phyloP scores from a whole-genome alignment of 1,284 basidiomycete genomes.

The Xanthoconium separans region DNA sequence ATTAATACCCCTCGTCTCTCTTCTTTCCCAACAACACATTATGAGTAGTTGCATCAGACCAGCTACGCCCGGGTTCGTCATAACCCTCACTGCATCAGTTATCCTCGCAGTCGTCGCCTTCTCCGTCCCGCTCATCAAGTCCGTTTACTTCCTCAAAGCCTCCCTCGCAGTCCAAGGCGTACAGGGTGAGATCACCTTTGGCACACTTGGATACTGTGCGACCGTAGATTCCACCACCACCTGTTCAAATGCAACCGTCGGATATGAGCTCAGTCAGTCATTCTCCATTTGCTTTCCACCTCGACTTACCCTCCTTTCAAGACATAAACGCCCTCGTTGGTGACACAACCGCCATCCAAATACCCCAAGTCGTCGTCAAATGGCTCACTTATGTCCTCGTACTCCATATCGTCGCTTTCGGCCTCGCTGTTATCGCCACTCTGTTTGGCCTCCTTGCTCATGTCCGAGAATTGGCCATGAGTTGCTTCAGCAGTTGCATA shows the following conservation, averaged over 20 bases:
- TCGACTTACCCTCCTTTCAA: slow-evolving; percentile 33
- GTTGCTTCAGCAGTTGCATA: slow-evolving; percentile 80
- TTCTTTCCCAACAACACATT: neutral
- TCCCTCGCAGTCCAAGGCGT: slow-evolving; percentile 48
- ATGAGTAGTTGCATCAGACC: slow-evolving; percentile 67
- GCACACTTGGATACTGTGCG: slow-evolving; percentile 83
- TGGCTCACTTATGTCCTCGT: slow-evolving; percentile 90
- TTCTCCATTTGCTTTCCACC: neutral
- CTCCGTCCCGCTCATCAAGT: slow-evolving; percentile 83
- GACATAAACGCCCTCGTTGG: slow-evolving; percentile 81
- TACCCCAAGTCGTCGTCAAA: slow-evolving; percentile 79
- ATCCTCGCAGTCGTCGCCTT: slow-evolving; percentile 83
- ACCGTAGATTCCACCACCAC: slow-evolving; percentile 53
- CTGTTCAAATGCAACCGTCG: slow-evolving; percentile 77
- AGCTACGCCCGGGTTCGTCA: slow-evolving; percentile 82
- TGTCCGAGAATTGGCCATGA: slow-evolving; percentile 80
- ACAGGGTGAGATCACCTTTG: slow-evolving; percentile 72
- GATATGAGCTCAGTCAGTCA: slow-evolving; percentile 78
- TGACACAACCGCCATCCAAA: slow-evolving; percentile 58
- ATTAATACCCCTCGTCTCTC: neutral
- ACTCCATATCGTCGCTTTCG: slow-evolving; percentile 83
- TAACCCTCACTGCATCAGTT: slow-evolving; percentile 71
- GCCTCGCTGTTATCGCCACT: slow-evolving; percentile 66
- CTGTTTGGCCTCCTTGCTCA: slow-evolving; percentile 83
- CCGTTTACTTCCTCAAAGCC: slow-evolving; percentile 82